phyloP scores from a whole-genome alignment of 2,329 filamentous ascomycete species.

The Aspergillus transmontanensis region DNA sequence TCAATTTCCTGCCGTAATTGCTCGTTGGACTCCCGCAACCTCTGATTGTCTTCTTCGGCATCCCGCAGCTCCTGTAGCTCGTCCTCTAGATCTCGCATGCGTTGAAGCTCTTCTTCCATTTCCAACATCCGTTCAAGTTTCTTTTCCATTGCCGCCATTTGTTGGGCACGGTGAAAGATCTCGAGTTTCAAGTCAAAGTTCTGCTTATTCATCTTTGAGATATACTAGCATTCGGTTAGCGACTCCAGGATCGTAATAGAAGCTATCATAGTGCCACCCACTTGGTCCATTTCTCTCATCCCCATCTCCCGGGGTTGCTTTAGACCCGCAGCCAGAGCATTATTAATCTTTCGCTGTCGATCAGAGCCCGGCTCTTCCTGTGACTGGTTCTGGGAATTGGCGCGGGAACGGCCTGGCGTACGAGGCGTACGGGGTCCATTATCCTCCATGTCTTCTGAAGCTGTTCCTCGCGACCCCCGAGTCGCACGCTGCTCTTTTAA shows the following conservation, averaged over 20 bases:
- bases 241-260: background rate
- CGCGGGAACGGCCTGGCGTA: constrained; percentile 28
- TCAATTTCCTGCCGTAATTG: constrained; percentile 41
- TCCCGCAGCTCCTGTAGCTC: constrained; percentile 42
- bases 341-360: constrained; percentile 35
- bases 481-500: constrained; percentile 46
- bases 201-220: constrained; percentile 47
- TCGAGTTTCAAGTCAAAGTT: constrained; percentile 49
- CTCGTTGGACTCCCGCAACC: constrained; percentile 41
- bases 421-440: constrained; percentile 27
- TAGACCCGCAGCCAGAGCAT: constrained; percentile 31
- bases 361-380: constrained; percentile 40
- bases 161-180: constrained; percentile 43
- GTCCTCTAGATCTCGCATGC: constrained; percentile 32
- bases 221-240: constrained; percentile 34
- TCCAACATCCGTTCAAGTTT: constrained; percentile 41
- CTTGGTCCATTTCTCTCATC: constrained; percentile 46
- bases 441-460: constrained; percentile 28
- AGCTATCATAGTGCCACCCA: constrained; percentile 21
- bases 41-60: constrained; percentile 38
- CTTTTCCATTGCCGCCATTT: constrained; percentile 38
- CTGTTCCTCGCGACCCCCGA: constrained; percentile 32
- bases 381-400: constrained; percentile 23
- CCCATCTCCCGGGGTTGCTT: constrained; percentile 45
- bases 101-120: constrained; percentile 38